Conservation (phyloP, 495 filamentous ascomycete species). For the Tuber aestivum region DNA sequence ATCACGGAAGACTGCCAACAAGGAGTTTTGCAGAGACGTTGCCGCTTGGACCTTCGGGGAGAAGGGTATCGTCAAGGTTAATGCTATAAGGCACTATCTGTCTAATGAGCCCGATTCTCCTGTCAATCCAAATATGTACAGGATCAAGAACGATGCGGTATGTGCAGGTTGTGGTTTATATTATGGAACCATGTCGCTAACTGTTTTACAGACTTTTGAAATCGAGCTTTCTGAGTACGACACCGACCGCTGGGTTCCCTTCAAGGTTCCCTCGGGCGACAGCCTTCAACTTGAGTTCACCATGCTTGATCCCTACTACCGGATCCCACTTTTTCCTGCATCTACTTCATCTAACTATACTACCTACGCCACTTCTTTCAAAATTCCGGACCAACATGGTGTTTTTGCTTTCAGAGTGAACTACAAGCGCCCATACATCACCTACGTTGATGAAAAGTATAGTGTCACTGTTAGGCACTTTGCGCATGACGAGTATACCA, state of each 20-base stretch:
- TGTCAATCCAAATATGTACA: conserved; percentile 81
- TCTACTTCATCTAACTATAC: conserved; percentile 59
- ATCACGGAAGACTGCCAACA: conserved; percentile 63
- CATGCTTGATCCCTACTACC: conserved; percentile 98
- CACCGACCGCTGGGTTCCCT: conserved; percentile 65
- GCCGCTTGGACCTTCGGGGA: conserved; percentile 92
- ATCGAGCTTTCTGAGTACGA: conserved; percentile 83
- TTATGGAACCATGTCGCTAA: conserved; percentile 34
- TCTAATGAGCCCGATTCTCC: conserved; percentile 49
- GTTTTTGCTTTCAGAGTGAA: conserved; percentile 96
- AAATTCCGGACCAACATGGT: conserved; percentile 88
- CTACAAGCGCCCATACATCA: conserved; percentile 91
- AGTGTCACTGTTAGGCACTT: conserved; percentile 92
- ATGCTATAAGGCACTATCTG: conserved; percentile 73
- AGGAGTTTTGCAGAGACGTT: conserved; percentile 76
- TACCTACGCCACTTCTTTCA: conserved; percentile 69
- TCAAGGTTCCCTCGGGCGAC: conserved; percentile 62
- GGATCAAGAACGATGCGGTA: conserved; percentile 96
- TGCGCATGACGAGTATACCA: conserved; percentile 91
- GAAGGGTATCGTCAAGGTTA: conserved; percentile 78
- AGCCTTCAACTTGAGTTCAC: conserved; percentile 87
- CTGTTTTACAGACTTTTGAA: conserved; percentile 61
- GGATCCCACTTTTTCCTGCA: conserved; percentile 62
- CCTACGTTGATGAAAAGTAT: conserved; percentile 85
- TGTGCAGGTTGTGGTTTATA: conserved; percentile 43